Evolutionary conservation across 345 rosid genomes (phyloP).

Genomic region (Linum trigynum): DNA sequence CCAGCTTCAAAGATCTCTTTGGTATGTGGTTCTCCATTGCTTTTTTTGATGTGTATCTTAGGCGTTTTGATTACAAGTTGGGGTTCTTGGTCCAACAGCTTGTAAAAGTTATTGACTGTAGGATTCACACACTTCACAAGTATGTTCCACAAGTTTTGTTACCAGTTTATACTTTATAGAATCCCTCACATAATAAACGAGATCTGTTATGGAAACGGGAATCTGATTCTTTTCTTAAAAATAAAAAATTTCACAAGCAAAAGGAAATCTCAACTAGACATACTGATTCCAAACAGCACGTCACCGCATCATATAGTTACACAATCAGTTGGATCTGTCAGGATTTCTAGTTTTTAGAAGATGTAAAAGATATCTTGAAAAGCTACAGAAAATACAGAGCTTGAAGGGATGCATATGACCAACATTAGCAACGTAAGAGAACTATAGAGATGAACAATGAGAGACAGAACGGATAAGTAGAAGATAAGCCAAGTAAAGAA

Average conservation of each 20-base stretch:
- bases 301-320: no score
- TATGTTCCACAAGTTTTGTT: no score
- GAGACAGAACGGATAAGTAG: background rate
- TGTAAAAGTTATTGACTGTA: no score
- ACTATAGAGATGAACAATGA: background rate
- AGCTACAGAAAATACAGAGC: no score
- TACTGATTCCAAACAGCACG: background rate
- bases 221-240: background rate
- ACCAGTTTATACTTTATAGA: no score
- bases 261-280: background rate
- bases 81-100: no score
- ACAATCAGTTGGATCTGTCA: background rate
- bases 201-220: background rate
- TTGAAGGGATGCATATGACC: background rate
- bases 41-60: no score
- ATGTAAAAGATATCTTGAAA: no score
- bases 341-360: background rate
- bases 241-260: background rate
- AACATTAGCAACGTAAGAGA: background rate
- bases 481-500: conserved; percentile 1
- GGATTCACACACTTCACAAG: no score
- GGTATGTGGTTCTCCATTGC: no score
- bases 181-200: no score
- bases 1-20: background rate
- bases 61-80: no score